These are phyloP conservation scores for Camellia oleifera DNA, from an alignment of 179 eudicot species.

Conservation along the genomic window DNA sequence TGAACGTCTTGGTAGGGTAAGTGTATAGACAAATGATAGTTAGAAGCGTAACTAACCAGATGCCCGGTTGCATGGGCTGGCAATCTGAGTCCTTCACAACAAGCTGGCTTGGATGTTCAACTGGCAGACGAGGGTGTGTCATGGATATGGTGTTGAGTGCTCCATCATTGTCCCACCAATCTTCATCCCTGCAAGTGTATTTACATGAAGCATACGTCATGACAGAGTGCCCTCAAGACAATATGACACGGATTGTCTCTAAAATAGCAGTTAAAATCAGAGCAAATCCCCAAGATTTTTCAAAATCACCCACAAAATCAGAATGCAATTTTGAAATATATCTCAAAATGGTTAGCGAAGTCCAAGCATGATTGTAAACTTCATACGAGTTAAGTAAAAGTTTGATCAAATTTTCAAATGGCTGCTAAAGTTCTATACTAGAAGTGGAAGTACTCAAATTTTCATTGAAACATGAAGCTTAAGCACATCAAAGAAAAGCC, in stretches of 20 bases:
- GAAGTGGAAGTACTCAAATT: not conserved
- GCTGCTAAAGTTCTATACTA: not conserved
- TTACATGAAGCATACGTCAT: not conserved
- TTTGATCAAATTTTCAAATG: not conserved
- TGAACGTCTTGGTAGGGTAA: not conserved
- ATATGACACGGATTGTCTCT: not conserved
- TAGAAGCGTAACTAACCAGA: slow-evolving; percentile 49
- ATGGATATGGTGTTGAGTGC: slow-evolving; percentile 89
- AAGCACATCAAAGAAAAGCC: not conserved
- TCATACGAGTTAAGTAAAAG: not conserved
- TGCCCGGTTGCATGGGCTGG: slow-evolving; percentile 80
- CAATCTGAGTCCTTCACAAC: slow-evolving; percentile 79
- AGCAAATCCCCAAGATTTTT: not conserved
- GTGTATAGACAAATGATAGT: not conserved
- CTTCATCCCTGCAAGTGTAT: slow-evolving; percentile 71
- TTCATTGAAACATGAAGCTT: not conserved
- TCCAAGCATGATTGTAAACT: not conserved
- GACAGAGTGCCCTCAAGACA: not conserved
- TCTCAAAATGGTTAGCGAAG: not conserved
- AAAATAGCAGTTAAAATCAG: not conserved
- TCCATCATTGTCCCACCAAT: slow-evolving; percentile 99
- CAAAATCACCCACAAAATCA: not conserved
- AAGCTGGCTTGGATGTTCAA: slow-evolving; percentile 67
- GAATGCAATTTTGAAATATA: not conserved
- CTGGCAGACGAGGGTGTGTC: slow-evolving; percentile 87